phyloP scores from a whole-genome alignment of 2,329 filamentous ascomycete species.

The Sporothrix luriei region DNA sequence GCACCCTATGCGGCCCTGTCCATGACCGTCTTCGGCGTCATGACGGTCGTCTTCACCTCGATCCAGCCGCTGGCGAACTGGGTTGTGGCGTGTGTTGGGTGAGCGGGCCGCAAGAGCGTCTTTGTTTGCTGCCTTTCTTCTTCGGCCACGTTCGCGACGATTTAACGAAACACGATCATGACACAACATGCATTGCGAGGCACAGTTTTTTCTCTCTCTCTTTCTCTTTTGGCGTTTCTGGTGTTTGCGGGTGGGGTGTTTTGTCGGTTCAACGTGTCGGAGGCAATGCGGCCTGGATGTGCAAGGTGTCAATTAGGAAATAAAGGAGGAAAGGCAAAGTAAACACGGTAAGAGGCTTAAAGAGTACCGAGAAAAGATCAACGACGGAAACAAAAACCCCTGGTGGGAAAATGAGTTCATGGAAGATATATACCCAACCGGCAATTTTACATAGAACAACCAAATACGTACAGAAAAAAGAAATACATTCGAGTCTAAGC shows the following conservation, averaged over 20 bases:
- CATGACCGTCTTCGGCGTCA: constrained; percentile 60
- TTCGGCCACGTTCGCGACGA: not conserved
- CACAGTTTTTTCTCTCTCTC: not conserved
- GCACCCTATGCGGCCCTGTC: constrained; percentile 60
- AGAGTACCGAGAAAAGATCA: too few relatives aligned
- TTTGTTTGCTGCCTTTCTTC: not conserved
- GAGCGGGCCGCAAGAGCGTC: not conserved
- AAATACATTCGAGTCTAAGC: too few relatives aligned
- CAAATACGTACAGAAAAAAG: not conserved
- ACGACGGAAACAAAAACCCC: not conserved
- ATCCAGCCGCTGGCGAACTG: constrained; percentile 50
- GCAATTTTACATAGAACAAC: not conserved
- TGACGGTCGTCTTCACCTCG: constrained; percentile 58
- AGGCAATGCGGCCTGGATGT: not conserved
- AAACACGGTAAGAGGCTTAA: not conserved
- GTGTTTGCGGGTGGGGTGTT: not conserved
- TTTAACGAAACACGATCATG: not conserved
- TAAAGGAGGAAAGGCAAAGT: not conserved
- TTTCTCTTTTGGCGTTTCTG: constrained; percentile 12
- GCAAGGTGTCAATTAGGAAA: not conserved
- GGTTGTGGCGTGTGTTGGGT: constrained; percentile 43
- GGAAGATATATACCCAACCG: constrained; percentile 14
- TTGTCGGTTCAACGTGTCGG: not conserved
- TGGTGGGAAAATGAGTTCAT: not conserved
- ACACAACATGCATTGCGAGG: constrained; percentile 18